Evolutionary conservation across 2,329 filamentous ascomycete genomes (phyloP).

Genomic region (Aspergillus felis): DNA sequence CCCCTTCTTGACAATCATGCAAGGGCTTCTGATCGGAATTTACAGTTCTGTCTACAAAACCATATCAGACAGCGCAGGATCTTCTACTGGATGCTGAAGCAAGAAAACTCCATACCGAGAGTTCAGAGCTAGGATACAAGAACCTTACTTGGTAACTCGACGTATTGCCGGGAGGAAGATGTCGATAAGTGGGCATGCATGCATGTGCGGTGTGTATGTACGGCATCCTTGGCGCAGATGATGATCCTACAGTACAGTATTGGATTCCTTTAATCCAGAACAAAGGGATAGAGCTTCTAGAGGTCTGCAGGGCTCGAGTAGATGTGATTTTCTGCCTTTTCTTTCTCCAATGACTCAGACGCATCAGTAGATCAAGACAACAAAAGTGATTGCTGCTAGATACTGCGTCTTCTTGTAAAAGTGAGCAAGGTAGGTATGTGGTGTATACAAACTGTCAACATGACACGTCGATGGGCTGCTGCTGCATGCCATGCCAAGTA

Average conservation of each 20-base stretch:
- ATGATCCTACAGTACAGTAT: neutral
- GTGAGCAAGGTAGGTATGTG: neutral
- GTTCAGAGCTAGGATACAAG: neutral
- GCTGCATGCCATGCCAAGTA: slow-evolving; percentile 2
- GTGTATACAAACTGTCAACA: neutral
- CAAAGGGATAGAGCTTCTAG: neutral
- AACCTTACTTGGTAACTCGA: neutral
- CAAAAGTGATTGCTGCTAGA: neutral
- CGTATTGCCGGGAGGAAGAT: neutral
- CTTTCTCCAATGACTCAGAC: neutral
- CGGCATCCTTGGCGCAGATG: neutral
- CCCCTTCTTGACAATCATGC: neutral
- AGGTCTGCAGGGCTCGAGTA: neutral
- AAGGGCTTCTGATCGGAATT: neutral
- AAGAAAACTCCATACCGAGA: neutral
- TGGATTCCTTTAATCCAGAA: neutral
- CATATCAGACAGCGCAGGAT: too few relatives aligned
- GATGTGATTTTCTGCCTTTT: neutral
- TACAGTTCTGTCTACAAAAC: neutral
- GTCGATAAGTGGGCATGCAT: neutral
- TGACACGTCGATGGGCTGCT: slow-evolving; percentile 7
- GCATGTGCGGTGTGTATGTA: neutral
- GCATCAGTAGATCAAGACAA: neutral
- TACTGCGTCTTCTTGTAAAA: neutral
- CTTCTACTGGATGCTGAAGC: neutral